These are phyloP conservation scores for Choanephora cucurbitarum DNA, from an alignment of 371 early-diverging fungal genomes.

Conservation along the genomic window DNA sequence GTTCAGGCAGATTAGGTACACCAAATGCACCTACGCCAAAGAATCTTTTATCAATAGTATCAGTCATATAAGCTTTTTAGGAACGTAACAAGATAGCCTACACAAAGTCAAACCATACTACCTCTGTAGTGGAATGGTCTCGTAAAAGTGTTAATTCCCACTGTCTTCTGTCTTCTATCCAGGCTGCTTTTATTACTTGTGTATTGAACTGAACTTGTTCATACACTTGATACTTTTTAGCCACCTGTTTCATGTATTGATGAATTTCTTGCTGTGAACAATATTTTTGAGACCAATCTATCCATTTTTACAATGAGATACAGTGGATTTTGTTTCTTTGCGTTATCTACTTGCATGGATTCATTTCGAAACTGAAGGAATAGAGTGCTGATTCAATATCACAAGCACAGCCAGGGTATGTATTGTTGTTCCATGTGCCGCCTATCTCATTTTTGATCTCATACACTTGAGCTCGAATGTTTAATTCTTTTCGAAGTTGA, in stretches of 20 bases:
- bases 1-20: slow-evolving; percentile 52
- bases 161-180: slow-evolving; percentile 44
- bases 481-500: slow-evolving; percentile 51
- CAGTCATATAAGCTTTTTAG: too few relatives aligned
- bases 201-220: slow-evolving; percentile 51
- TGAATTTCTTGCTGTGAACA: slow-evolving; percentile 52
- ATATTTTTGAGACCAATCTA: slow-evolving; percentile 53
- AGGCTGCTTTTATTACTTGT: slow-evolving; percentile 40
- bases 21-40: slow-evolving; percentile 43
- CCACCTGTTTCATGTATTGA: slow-evolving; percentile 50
- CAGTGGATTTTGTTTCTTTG: background rate
- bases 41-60: too few relatives aligned
- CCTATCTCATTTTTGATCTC: slow-evolving; percentile 58
- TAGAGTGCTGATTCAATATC: slow-evolving; percentile 64
- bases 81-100: too few relatives aligned
- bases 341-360: slow-evolving; percentile 36
- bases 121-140: slow-evolving; percentile 7
- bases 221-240: slow-evolving; percentile 50
- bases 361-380: slow-evolving; percentile 48
- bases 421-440: slow-evolving; percentile 66
- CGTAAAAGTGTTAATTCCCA: slow-evolving; percentile 49
- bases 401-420: slow-evolving; percentile 64
- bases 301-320: background rate
- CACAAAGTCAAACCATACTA: slow-evolving; percentile 34
- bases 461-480: slow-evolving; percentile 50